Evolutionary conservation across 2,329 filamentous ascomycete genomes (phyloP).

Genomic region (Colletotrichum magnum): DNA sequence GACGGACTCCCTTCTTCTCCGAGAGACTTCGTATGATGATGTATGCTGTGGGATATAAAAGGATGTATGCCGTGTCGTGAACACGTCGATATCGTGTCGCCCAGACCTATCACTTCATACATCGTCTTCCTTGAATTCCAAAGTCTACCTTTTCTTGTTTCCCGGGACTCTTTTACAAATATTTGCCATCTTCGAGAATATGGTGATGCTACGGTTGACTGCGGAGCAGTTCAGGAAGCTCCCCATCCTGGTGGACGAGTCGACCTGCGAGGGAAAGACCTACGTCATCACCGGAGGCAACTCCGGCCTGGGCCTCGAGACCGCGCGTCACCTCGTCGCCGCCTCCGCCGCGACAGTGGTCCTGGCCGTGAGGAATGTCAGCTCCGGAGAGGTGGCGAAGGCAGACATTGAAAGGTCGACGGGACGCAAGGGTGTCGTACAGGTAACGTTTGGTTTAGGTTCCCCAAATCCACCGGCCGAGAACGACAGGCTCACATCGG

Average conservation of each 20-base stretch:
- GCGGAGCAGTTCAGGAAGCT: slow-evolving; percentile 30
- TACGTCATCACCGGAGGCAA: slow-evolving; percentile 53
- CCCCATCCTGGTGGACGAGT: slow-evolving; percentile 27
- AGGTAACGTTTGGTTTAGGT: not conserved
- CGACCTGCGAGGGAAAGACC: slow-evolving; percentile 29
- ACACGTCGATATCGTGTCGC: not conserved
- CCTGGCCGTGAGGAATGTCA: slow-evolving; percentile 47
- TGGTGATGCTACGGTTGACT: slow-evolving; percentile 31
- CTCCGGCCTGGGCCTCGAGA: slow-evolving; percentile 52
- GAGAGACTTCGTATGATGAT: not conserved
- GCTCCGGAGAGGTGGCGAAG: slow-evolving; percentile 33
- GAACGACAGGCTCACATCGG: not conserved
- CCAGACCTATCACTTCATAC: not conserved
- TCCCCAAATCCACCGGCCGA: not conserved
- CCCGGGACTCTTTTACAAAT: too few relatives aligned
- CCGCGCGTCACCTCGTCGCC: slow-evolving; percentile 49
- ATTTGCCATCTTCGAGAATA: not conserved
- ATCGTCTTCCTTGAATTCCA: not conserved
- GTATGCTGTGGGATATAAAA: not conserved
- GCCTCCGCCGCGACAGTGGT: slow-evolving; percentile 50
- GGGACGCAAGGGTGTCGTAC: slow-evolving; percentile 14
- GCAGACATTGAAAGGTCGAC: slow-evolving; percentile 26
- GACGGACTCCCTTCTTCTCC: not conserved
- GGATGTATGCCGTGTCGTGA: not conserved
- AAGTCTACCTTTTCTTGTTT: not conserved